Evolutionary conservation across 1,284 basidiomycete species (phyloP), one percentile per base, ranked within the genome.

Genomic region (Malassezia obtusa): DNA sequence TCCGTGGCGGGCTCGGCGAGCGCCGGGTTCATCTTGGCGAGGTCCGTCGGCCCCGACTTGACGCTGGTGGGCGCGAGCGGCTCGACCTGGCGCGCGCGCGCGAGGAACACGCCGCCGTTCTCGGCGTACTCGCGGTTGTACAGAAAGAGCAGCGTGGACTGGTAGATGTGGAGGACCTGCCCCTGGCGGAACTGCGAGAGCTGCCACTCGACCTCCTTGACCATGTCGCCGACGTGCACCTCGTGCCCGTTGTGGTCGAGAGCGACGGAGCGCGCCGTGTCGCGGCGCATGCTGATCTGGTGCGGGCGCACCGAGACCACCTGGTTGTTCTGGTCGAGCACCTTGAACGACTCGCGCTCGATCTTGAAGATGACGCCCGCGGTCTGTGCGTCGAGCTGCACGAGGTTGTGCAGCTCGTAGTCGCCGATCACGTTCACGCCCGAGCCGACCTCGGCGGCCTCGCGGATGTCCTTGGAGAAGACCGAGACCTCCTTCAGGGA

Each of bases 361-460:
- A 92, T 91, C 76, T 94, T 94, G 81, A 86, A 94, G 63, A 98
- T 92, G 57, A 98, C 89, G 71, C 90, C 92, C 24, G 90, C 88
- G 1, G 91, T 94, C 73, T 89, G 86, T 31, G 84, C 80, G 75
- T 96, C 92, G 21, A 99, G 81, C 78, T 94, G 89, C 32, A 98
- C 90, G 43, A 99, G 78, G 73, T 99, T 90, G 73, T 98, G 91
- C 51, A 96, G 75, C 72, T 98, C 91, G 70, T 91, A 98, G 64
- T 90, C 84, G 25, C 89, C 91, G 49, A 90, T 84, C 36, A 85
- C 81, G 66, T 90, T 91, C 12, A 87, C 85, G 31, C 87, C 84
- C 1, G 85, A 85, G 22, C 89, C 90, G 33, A 94, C 87, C 76
- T 96, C 94, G 1, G 92, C 91, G 17, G 94, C 94, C 74, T 92